Conservation (phyloP, 75 land plant species). For the Cryptomeria japonica region DNA sequence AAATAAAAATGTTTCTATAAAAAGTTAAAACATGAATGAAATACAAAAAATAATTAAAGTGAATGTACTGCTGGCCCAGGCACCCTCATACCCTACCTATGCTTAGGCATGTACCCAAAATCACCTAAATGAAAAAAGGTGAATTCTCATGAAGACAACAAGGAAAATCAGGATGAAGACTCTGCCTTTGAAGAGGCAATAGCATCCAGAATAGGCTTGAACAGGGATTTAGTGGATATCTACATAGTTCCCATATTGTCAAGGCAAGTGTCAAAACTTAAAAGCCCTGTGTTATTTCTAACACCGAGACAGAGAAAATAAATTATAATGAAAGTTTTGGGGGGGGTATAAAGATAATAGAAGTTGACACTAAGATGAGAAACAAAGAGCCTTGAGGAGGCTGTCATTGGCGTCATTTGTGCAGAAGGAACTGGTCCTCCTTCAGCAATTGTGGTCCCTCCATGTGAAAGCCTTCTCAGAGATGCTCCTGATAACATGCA, state of each 20-base stretch:
- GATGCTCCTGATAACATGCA: not conserved
- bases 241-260: not conserved
- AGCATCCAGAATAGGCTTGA: not conserved
- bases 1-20: not conserved
- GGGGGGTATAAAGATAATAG: not conserved
- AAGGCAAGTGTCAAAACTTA: not conserved
- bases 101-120: not conserved
- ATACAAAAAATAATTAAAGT: not conserved
- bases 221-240: not conserved
- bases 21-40: no score
- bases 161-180: not conserved
- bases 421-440: not conserved
- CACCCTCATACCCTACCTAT: not conserved
- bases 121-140: not conserved
- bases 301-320: not conserved
- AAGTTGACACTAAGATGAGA: not conserved
- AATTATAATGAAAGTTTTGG: no score
- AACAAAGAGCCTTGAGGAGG: not conserved
- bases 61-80: not conserved
- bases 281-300: not conserved
- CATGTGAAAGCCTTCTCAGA: not conserved
- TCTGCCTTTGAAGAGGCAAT: not conserved
- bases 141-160: not conserved
- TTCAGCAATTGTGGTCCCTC: not conserved
- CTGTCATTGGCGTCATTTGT: not conserved